phyloP scores from a whole-genome alignment of 306 rosid genomes.

The Rosa persica region DNA sequence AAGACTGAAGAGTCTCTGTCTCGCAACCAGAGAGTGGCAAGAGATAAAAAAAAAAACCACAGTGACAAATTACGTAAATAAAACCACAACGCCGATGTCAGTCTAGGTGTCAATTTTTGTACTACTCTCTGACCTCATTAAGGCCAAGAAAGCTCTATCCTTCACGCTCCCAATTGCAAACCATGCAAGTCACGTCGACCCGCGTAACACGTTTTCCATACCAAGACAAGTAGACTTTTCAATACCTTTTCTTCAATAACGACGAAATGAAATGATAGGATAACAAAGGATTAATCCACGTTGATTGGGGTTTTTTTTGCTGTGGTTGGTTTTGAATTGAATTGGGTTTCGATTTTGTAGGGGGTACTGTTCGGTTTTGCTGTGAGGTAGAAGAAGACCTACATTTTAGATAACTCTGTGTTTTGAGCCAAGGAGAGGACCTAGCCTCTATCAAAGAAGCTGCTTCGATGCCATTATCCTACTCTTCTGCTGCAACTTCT shows the following conservation, averaged over 20 bases:
- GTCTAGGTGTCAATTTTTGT: conserved; percentile 22
- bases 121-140: conserved; percentile 20
- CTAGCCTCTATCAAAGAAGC: too few relatives aligned
- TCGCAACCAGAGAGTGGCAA: conserved; percentile 9
- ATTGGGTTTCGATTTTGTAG: too few relatives aligned
- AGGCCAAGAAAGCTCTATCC: conserved; percentile 11
- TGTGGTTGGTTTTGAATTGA: too few relatives aligned
- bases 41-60: too few relatives aligned
- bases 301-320: too few relatives aligned
- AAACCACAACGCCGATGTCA: not conserved
- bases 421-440: too few relatives aligned
- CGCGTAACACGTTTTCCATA: conserved; percentile 33
- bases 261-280: not conserved
- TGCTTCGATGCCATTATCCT: too few relatives aligned
- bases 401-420: too few relatives aligned
- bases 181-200: not conserved
- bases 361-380: too few relatives aligned
- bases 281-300: too few relatives aligned
- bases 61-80: conserved; percentile 32
- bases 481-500: too few relatives aligned
- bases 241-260: not conserved
- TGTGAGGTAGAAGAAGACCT: too few relatives aligned
- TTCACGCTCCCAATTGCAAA: conserved; percentile 13
- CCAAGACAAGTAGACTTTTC: not conserved
- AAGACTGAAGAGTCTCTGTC: not conserved